A percentile compares a stretch with the other conserved stretches of the same genome.
These are phyloP conservation scores for Daphne laureola DNA, from an alignment of 441 rosid species.

Conservation along the genomic window DNA sequence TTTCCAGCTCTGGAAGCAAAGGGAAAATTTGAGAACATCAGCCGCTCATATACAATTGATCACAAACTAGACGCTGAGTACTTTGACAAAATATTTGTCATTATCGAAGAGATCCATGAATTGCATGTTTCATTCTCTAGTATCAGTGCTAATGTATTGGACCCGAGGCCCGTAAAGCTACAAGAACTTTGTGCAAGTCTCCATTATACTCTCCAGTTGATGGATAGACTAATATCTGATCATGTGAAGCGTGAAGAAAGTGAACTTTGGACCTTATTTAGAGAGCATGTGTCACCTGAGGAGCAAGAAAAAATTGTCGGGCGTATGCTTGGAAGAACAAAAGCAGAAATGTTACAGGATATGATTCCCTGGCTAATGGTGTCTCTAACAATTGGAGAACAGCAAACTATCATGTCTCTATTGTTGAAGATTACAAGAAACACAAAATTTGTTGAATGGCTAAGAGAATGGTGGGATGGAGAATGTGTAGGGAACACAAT, in stretches of 20 bases:
- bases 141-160: slow-evolving; percentile 17
- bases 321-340: slow-evolving; percentile 67
- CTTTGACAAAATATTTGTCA: slow-evolving; percentile 44
- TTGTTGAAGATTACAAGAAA: slow-evolving; percentile 64
- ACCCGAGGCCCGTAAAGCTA: slow-evolving; percentile 24
- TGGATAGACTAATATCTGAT: slow-evolving; percentile 58
- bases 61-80: slow-evolving; percentile 53
- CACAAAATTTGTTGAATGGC: slow-evolving; percentile 85
- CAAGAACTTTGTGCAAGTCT: slow-evolving; percentile 51
- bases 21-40: slow-evolving; percentile 52
- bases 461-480: slow-evolving; percentile 81
- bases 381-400: slow-evolving; percentile 56
- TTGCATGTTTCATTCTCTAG: slow-evolving; percentile 28
- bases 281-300: slow-evolving; percentile 45
- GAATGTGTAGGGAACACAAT: slow-evolving; percentile 23
- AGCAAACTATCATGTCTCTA: slow-evolving; percentile 42
- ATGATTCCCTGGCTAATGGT: slow-evolving; percentile 81
- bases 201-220: slow-evolving; percentile 47
- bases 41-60: slow-evolving; percentile 62
- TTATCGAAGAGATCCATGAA: slow-evolving; percentile 55
- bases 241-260: slow-evolving; percentile 69
- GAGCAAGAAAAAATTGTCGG: slow-evolving; percentile 84
- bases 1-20: slow-evolving; percentile 84
- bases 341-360: slow-evolving; percentile 63
- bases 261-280: slow-evolving; percentile 69